Conservation (phyloP, 2,329 filamentous ascomycete species). For the Verticillium albo-atrum region DNA sequence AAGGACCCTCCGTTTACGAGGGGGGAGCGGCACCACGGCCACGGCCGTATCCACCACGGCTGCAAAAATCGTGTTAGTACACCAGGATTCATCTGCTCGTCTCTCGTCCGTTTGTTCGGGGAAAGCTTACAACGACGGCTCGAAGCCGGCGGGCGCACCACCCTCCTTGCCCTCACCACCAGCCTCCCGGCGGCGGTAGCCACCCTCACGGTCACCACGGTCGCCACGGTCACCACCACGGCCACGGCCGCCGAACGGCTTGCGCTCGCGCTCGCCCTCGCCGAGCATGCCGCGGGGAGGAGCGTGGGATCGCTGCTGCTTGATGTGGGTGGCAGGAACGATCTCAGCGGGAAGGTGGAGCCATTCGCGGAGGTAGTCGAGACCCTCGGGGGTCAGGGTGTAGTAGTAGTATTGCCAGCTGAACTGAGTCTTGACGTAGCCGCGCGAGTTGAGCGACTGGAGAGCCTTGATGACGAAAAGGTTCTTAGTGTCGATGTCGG, state of each 20-base stretch:
- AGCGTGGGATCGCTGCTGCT: conserved; percentile 98
- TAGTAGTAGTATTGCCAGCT: conserved; percentile 99
- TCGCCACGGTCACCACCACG: conserved; percentile 71
- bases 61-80: conserved; percentile 34
- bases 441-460: conserved; percentile 96
- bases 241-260: conserved; percentile 76
- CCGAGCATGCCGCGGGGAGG: conserved; percentile 98
- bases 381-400: conserved; percentile 98
- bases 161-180: conserved; percentile 85
- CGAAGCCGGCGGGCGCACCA: conserved; percentile 86
- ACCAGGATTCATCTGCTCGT: background rate
- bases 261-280: conserved; percentile 75
- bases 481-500: conserved; percentile 99
- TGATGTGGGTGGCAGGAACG: conserved; percentile 99
- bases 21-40: conserved; percentile 74
- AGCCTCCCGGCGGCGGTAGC: conserved; percentile 87
- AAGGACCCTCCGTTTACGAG: conserved; percentile 48
- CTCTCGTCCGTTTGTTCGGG: background rate
- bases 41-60: conserved; percentile 86
- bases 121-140: conserved; percentile 74
- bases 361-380: conserved; percentile 99
- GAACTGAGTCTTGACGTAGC: conserved; percentile 99
- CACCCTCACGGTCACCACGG: conserved; percentile 81
- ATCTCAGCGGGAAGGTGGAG: conserved; percentile 99
- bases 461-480: conserved; percentile 98